Base-by-base conservation (phyloP, 2,329 filamentous ascomycete genomes). In the Emmonsia crescens region DNA sequence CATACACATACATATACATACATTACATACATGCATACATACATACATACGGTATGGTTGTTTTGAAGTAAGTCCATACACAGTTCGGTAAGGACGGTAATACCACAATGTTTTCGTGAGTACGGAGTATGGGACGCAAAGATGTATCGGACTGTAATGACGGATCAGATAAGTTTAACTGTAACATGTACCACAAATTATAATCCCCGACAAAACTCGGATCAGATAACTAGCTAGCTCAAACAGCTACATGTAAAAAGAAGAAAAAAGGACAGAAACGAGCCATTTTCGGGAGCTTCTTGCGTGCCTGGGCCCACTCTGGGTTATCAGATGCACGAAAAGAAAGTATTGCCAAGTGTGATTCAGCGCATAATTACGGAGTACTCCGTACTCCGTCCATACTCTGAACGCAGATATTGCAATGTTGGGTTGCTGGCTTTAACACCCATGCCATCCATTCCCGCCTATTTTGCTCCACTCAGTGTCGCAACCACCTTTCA, bases 121-220 rank as follows among this genome's bases (percentile, higher is more conserved):
- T n/a, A n/a, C n/a, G 14, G 42, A 16, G 1, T 19, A 5, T 19
- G 48, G 48, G 5, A 52, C 16, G n/a, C n/a, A n/a, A 40, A 5
- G 5, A 14, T 24, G 55, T 29, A 42, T 31, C 38, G 21, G 21
- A 10, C 2, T 44, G 55, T 42, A 29, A 42, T 44, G 38, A 29
- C 52, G 52, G 55, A 57, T 57, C 55, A 57, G 55, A 57, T 57
- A 57, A 57, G 6, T 44, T 57, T 52, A 52, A 29, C 21, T 12
- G 48, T 10, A n/a, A n/a, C n/a, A n/a, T n/a, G 10, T 46, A 14
- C 42, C 42, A 46, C 14, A 8, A 9, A 16, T 9, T 16, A 5
- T 2, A 46, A n/a, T 2, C 12, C 31, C 29, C 31, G 12, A 21
- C 54, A 36, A 31, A 29, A 9, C 24, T n/a, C 40, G 40, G 55